These are phyloP conservation scores for Botrytis porri DNA, from an alignment of 2,329 filamentous ascomycete genomes.

Conservation along the genomic window DNA sequence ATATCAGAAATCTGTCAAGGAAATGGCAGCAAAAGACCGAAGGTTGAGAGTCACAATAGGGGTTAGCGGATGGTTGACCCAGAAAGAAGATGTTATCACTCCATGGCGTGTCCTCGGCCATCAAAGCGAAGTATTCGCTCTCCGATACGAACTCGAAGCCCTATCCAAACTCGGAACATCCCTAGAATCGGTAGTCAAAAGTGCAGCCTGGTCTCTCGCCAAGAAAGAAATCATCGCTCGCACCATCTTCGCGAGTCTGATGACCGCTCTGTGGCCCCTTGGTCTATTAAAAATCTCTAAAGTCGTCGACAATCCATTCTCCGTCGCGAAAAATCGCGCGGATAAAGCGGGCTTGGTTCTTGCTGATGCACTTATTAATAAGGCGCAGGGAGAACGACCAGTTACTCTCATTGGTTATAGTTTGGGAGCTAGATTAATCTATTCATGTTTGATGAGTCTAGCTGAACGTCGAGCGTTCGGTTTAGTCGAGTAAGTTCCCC, in stretches of 20 bases:
- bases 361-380: conserved; percentile 78
- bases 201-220: conserved; percentile 74
- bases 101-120: conserved; percentile 76
- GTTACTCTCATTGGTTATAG: conserved; percentile 81
- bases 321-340: conserved; percentile 69
- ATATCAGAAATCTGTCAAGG: conserved; percentile 41
- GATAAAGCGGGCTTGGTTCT: conserved; percentile 78
- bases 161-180: conserved; percentile 75
- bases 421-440: conserved; percentile 77
- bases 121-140: conserved; percentile 73
- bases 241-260: conserved; percentile 62
- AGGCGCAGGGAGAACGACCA: conserved; percentile 75
- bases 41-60: conserved; percentile 79
- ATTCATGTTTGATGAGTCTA: conserved; percentile 72
- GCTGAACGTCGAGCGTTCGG: conserved; percentile 79
- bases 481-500: conserved; percentile 62
- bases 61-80: conserved; percentile 76
- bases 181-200: conserved; percentile 74
- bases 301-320: conserved; percentile 79
- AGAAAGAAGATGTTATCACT: conserved; percentile 66
- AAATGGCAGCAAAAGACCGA: conserved; percentile 52
- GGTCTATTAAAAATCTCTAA: conserved; percentile 63
- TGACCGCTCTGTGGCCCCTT: conserved; percentile 68
- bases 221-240: conserved; percentile 62
- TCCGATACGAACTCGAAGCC: conserved; percentile 79